Evolutionary conservation across 2,329 filamentous ascomycete species (phyloP).

Genomic region (Aureobasidium sp.): DNA sequence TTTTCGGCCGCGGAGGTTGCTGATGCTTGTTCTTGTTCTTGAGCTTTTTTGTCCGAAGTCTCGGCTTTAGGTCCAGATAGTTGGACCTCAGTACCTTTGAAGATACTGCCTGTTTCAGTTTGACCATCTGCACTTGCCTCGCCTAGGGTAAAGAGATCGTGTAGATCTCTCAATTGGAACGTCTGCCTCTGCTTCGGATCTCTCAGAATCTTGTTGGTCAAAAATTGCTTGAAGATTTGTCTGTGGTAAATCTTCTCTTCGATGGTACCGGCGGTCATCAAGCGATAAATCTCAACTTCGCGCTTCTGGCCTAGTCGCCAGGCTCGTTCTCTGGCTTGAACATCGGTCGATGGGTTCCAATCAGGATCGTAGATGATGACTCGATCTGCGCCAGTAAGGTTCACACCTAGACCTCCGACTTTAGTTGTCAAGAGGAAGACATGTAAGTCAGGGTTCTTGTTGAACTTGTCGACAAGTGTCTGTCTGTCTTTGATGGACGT

Average conservation of each 20-base stretch:
- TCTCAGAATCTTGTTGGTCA: slow-evolving; percentile 91
- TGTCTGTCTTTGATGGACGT: slow-evolving; percentile 87
- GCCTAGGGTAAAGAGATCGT: slow-evolving; percentile 81
- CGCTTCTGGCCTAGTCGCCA: slow-evolving; percentile 94
- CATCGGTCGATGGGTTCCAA: slow-evolving; percentile 95
- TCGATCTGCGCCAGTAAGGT: slow-evolving; percentile 86
- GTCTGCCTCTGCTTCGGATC: slow-evolving; percentile 90
- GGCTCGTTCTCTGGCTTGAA: slow-evolving; percentile 89
- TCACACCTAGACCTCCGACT: slow-evolving; percentile 87
- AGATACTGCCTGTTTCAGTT: slow-evolving; percentile 78
- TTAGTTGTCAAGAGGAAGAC: slow-evolving; percentile 93
- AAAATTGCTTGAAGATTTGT: slow-evolving; percentile 96
- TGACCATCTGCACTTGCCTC: slow-evolving; percentile 54
- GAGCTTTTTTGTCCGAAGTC: slow-evolving; percentile 8
- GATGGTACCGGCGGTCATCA: slow-evolving; percentile 98
- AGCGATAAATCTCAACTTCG: slow-evolving; percentile 88
- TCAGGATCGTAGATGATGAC: slow-evolving; percentile 99
- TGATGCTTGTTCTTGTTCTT: neutral
- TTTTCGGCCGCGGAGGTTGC: neutral
- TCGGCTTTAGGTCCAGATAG: slow-evolving; percentile 32
- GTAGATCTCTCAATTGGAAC: slow-evolving; percentile 81
- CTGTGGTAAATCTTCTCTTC: slow-evolving; percentile 99
- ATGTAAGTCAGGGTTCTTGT: slow-evolving; percentile 67
- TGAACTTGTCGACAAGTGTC: slow-evolving; percentile 85
- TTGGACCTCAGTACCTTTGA: slow-evolving; percentile 76